Base-by-base conservation (phyloP, 2,329 filamentous ascomycete genomes). In the Curvularia spicifera region DNA sequence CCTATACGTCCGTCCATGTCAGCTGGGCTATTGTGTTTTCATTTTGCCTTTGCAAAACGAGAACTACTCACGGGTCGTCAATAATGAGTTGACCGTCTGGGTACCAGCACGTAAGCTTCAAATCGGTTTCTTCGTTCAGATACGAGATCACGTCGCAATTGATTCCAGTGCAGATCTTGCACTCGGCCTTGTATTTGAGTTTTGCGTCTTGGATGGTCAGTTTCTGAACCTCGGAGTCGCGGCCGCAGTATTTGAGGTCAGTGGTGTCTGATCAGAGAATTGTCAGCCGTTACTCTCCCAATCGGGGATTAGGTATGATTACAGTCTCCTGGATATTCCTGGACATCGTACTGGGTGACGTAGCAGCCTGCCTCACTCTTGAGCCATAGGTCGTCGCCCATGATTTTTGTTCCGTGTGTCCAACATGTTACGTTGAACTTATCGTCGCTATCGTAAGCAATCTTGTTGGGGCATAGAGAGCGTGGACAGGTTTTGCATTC, bases 401-500 rank as follows among this genome's bases (percentile, higher is more conserved):
- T 64, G 29, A 73, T 73, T 46, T 65, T 67, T 1, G 70, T 73
- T 18, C 71, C 71, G 20, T 55, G 58, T 1, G 71, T 73, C 69
- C 70, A 73, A 53, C 71, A 74, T 26, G 68, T 72, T 20, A 58
- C 65, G 42, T 72, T 72, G 35, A 72, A 51, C 9, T 10, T 15
- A 2, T 70, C 69, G 10, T 52, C 43, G 29, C 3, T 28, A 45
- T 8, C 24, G 53, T 72, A 72, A 13, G 49, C 53, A 0, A 68
- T 45, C 18, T 66, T 56, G 33, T 74, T 72, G 2, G 71, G 54
- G 47, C 71, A 72, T 0, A 74, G 57, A 12, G 67, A 67, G n/a
- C 63, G 63, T 24, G 71, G 70, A 46, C 70, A 72, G 4, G 70
- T 71, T 44, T 74, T 74, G 55, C 71, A 74, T 56, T 74, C 71